Evolutionary conservation across 1,284 basidiomycete genomes (phyloP).

Genomic region (Peniophora sp.): DNA sequence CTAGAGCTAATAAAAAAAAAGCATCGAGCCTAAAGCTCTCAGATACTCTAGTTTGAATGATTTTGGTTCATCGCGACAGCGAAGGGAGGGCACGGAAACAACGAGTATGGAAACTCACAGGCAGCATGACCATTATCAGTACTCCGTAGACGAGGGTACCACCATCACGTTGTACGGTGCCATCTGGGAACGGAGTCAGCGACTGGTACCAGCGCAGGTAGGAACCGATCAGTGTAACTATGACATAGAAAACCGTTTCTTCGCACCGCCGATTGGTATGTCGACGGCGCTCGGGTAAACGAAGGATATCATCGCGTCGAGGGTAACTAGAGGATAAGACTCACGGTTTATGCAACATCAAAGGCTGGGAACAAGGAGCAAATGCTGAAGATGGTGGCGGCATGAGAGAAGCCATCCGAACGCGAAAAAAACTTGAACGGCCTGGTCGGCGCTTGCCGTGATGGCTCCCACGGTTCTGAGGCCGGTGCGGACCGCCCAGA

Average conservation of each 20-base stretch:
- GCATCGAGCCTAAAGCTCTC: slow-evolving; percentile 61
- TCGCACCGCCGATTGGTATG: slow-evolving; percentile 42
- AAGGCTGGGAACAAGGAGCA: neutral
- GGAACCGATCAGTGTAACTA: slow-evolving; percentile 81
- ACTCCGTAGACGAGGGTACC: no score
- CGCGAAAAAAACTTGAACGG: no score
- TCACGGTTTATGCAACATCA: slow-evolving; percentile 11
- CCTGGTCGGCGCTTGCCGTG: no score
- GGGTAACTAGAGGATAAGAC: slow-evolving; percentile 7
- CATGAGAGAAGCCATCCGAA: no score
- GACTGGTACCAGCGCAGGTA: slow-evolving; percentile 8
- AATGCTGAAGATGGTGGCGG: neutral
- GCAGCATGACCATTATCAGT: slow-evolving; percentile 4
- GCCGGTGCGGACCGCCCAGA: no score
- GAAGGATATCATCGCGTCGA: slow-evolving; percentile 51
- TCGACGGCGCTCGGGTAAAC: slow-evolving; percentile 38
- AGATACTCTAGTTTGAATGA: slow-evolving; percentile 87
- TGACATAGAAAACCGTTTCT: slow-evolving; percentile 56
- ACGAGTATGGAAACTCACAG: slow-evolving; percentile 1
- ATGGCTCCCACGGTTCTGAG: no score
- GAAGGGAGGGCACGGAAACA: slow-evolving; percentile 9
- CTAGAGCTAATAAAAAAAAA: slow-evolving; percentile 30
- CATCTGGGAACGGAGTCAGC: no score
- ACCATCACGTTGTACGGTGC: no score
- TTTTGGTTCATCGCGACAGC: slow-evolving; percentile 48